Base-by-base conservation (phyloP, 2,329 filamentous ascomycete genomes). In the Pyrenophora graminea region DNA sequence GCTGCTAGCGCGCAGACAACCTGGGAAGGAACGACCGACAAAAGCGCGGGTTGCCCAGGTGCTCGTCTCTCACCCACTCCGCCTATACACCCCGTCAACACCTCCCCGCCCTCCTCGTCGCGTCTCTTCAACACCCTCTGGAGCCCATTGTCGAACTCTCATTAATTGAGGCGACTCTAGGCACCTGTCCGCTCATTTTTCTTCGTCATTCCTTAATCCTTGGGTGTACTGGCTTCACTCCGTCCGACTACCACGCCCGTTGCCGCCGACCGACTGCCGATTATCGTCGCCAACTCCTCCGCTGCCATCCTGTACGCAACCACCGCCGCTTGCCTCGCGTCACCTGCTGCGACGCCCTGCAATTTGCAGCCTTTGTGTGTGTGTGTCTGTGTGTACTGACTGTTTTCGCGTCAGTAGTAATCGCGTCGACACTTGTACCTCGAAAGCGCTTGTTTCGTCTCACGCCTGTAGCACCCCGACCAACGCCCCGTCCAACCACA, bases 371-470 rank as follows among this genome's bases (percentile, higher is more conserved):
- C 27, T 13, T 30, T 30, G 9, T 30, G 10, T 63, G 63, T 63
- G 49, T 68, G 68, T 23, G 21, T 63, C 62, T 63, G 56, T 62
- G 56, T 58, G 49, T 68, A 67, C 68, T 72, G 65, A 71, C 65
- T 50, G 53, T 62, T 46, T 46, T 51, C 58, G 59, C 56, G 36
- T 56, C 47, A 55, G 45, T 55, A 67, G 64, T 68, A 67, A 68
- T 71, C 63, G 53, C 65, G 53, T 63, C 60, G 61, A 53, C 68
- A 51, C 61, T 45, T 69, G 68, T 69, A 66, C 67, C 58, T 64
- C 59, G 60, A 62, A 50, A 67, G 70, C 69, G 70, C 69, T 69
- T 72, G 69, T 71, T 70, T 71, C 70, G 68, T 71, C 70, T 68
- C 52, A 59, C 66, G 64, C 54, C 55, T 54, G 69, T 71, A 67